Evolutionary conservation across 495 filamentous ascomycete species (phyloP), one percentile per base, ranked within the genome.

Genomic region (Annulohypoxylon stygium): DNA sequence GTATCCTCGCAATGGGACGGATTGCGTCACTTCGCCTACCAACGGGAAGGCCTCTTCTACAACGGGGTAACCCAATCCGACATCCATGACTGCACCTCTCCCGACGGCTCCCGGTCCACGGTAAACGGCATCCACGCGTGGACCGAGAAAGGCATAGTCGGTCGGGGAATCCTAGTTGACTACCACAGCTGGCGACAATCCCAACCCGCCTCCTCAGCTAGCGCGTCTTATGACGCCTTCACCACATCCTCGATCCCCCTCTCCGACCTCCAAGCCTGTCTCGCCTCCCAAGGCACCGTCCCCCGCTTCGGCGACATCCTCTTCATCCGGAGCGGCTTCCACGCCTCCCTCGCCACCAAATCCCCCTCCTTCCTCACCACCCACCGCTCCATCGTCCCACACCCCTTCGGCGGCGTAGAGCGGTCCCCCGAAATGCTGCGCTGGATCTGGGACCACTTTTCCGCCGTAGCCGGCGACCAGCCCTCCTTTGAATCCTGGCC

Each of bases 61-160:
- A 91, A 91, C 47, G 90, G 89, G 4, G 84, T 87, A 20, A 87
- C 85, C 0, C 77, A 84, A 78, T 78, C 86, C 1, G 86, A 90
- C 9, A 86, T 93, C 51, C 83, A 89, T 61, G 65, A 12, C 37
- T 77, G 75, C 10, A 71, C 77, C 57, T 67, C 62, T 53, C 67
- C 62, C 36, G 80, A 71, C 9, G 80, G 78, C 9, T 61, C 69
- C 75, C 76, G 51, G 69, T 77, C 51, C 26, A 84, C 78, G 0
- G 80, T 85, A n/a, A 80, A 82, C 64, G 86, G 86, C 8, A 86
- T 88, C 33, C 82, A 84, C 41, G 83, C 76, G 47, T 87, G 75
- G 86, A 77, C 75, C n/a, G 80, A 76, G 74, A 81, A 78, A 63
- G 88, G 88, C 66, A 88, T 90, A 51, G 86, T 86, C 2, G 88